Conservation (phyloP, 2,329 filamentous ascomycete species). For the Mollisiaceae sp. region DNA sequence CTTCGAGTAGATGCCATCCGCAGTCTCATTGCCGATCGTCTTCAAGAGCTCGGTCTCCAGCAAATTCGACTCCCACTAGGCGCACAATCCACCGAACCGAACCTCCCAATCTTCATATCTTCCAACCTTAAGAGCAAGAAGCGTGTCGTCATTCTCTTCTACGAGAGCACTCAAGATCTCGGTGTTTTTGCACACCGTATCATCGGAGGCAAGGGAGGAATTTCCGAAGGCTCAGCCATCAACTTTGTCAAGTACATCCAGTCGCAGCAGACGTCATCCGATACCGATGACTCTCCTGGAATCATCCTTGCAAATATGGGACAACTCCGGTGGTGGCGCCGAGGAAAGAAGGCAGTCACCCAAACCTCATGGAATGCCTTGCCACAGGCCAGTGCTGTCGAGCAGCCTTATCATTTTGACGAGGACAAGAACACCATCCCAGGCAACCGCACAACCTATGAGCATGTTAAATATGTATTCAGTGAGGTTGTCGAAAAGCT, state of each 20-base stretch:
- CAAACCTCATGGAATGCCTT: conserved; percentile 59
- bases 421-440: conserved; percentile 64
- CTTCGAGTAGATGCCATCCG: conserved; percentile 62
- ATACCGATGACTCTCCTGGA: conserved; percentile 51
- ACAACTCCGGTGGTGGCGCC: conserved; percentile 77
- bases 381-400: conserved; percentile 67
- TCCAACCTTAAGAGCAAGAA: conserved; percentile 58
- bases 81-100: conserved; percentile 53
- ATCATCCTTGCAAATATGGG: conserved; percentile 81
- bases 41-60: conserved; percentile 63
- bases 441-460: conserved; percentile 58
- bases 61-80: conserved; percentile 66
- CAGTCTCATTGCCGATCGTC: conserved; percentile 63
- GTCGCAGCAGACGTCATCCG: conserved; percentile 22
- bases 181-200: conserved; percentile 76
- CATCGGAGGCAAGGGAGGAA: conserved; percentile 64
- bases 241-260: conserved; percentile 60
- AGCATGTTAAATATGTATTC: conserved; percentile 73
- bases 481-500: conserved; percentile 61
- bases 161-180: conserved; percentile 73
- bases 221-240: conserved; percentile 73
- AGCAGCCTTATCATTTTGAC: conserved; percentile 58
- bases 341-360: conserved; percentile 64
- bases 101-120: conserved; percentile 73
- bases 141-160: conserved; percentile 76